These are phyloP conservation scores for Curvularia eragrostidis DNA, from an alignment of 2,329 filamentous ascomycete genomes.

Conservation along the genomic window DNA sequence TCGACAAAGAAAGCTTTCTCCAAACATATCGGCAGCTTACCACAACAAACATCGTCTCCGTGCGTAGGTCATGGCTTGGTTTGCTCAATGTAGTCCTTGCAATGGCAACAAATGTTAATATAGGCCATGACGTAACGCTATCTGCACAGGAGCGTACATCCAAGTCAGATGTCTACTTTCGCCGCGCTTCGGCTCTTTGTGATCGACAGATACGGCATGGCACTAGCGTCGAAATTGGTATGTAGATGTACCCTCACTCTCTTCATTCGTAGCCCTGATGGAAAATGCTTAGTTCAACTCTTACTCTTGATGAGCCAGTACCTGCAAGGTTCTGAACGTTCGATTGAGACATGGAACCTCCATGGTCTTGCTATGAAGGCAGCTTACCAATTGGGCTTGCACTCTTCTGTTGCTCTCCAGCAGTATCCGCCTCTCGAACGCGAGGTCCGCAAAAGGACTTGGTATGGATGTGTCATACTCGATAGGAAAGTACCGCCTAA, in stretches of 20 bases:
- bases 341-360: conserved; percentile 61
- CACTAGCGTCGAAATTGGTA: conserved; percentile 56
- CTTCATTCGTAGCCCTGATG: neutral
- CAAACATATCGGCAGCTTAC: conserved; percentile 46
- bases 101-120: conserved; percentile 52
- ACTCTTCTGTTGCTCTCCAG: conserved; percentile 51
- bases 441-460: conserved; percentile 58
- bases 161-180: conserved; percentile 56
- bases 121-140: conserved; percentile 34
- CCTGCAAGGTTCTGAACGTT: conserved; percentile 61
- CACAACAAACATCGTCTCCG: conserved; percentile 41
- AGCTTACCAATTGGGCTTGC: conserved; percentile 60
- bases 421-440: conserved; percentile 52
- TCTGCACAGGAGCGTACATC: conserved; percentile 47
- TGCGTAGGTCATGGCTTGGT: conserved; percentile 59
- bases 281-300: conserved; percentile 13
- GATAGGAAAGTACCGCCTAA: conserved; percentile 48
- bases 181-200: conserved; percentile 55
- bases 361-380: conserved; percentile 62
- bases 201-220: conserved; percentile 51
- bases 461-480: conserved; percentile 59
- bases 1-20: conserved; percentile 48
- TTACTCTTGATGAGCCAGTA: conserved; percentile 58
- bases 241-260: conserved; percentile 3
- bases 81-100: conserved; percentile 60